Evolutionary conservation across 2,329 filamentous ascomycete species (phyloP).

Genomic region (Fusarium agapanthi): DNA sequence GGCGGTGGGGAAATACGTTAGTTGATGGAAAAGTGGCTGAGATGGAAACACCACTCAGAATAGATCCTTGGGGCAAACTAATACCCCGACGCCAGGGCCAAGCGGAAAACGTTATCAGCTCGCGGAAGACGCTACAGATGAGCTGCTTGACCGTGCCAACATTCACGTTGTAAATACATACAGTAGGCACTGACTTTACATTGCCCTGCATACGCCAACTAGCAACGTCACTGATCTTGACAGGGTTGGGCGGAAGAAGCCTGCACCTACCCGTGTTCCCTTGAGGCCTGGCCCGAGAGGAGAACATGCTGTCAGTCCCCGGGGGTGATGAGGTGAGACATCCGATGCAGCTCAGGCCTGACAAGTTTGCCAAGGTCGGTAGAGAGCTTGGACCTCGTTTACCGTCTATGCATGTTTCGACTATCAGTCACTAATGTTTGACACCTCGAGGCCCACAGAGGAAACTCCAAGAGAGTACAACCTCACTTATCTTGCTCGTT

Average conservation of each 20-base stretch:
- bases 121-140: too few relatives aligned
- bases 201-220: background rate
- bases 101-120: background rate
- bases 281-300: background rate
- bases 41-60: background rate
- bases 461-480: background rate
- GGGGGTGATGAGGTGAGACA: background rate
- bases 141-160: background rate
- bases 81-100: background rate
- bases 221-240: background rate
- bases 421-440: background rate
- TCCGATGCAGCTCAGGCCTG: background rate
- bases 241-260: background rate
- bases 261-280: background rate
- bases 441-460: background rate
- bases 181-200: background rate
- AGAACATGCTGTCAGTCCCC: background rate
- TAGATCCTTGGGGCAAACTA: background rate
- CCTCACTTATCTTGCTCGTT: background rate
- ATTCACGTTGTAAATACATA: background rate
- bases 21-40: background rate
- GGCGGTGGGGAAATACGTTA: too few relatives aligned
- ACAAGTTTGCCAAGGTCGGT: background rate
- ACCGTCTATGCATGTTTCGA: background rate
- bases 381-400: background rate